Evolutionary conservation across 164 flowering plant genomes (phyloP).

Genomic region (Houttuynia cordata): DNA sequence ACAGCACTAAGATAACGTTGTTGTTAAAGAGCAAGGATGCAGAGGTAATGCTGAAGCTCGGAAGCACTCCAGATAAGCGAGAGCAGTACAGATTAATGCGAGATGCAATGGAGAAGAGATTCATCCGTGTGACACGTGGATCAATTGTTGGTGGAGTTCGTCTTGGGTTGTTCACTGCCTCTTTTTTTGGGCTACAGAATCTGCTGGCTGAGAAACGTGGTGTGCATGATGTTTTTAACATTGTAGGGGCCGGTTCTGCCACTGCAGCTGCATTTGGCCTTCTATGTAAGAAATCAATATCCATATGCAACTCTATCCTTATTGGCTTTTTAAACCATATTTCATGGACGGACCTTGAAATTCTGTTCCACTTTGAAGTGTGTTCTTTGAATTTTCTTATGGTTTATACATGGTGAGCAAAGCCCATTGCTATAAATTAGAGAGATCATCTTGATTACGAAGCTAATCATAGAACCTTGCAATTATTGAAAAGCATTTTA

Average conservation of each 20-base stretch:
- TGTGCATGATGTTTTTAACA: slow-evolving; percentile 78
- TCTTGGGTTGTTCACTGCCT: slow-evolving; percentile 90
- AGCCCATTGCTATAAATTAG: no score
- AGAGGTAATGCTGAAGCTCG: slow-evolving; percentile 84
- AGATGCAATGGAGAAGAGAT: slow-evolving; percentile 99
- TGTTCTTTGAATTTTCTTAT: no score
- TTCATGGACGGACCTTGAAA: not conserved
- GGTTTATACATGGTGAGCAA: no score
- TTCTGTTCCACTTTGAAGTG: not conserved
- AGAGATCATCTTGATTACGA: no score
- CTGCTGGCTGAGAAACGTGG: slow-evolving; percentile 84
- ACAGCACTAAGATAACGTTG: not conserved
- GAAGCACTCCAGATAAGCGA: slow-evolving; percentile 93
- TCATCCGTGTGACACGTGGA: slow-evolving; percentile 74
- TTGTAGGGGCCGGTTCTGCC: slow-evolving; percentile 87
- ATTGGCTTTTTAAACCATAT: not conserved
- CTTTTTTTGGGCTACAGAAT: slow-evolving; percentile 72
- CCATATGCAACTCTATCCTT: not conserved
- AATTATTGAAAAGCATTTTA: no score
- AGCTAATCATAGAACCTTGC: no score
- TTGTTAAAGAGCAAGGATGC: slow-evolving; percentile 90
- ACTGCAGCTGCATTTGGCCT: slow-evolving; percentile 91
- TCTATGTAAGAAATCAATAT: slow-evolving; percentile 36
- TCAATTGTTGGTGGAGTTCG: slow-evolving; percentile 94
- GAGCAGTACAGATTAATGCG: slow-evolving; percentile 89